Conservation (phyloP, 23 red algal species). For the Cyanidioschyzon merolae region DNA sequence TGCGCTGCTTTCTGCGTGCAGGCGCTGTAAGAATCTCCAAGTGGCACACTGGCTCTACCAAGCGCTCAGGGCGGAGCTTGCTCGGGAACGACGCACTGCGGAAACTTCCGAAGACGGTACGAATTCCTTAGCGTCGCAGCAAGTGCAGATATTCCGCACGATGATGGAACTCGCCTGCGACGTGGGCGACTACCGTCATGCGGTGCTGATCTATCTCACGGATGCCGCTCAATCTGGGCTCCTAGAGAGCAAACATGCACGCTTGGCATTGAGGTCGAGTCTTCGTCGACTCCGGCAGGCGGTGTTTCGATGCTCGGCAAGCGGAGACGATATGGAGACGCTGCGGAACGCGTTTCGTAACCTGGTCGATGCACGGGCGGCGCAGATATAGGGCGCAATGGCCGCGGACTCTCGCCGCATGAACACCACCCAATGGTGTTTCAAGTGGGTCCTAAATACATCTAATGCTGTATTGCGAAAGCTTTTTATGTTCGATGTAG, state of each 20-base stretch:
- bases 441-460: too few species aligned
- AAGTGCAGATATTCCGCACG: too few species aligned
- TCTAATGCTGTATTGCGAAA: too few species aligned
- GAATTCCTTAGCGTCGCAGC: not conserved
- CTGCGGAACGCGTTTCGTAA: not conserved
- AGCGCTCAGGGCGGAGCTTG: not conserved
- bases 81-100: not conserved
- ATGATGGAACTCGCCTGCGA: slow-evolving; percentile 4
- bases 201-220: not conserved
- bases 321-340: not conserved
- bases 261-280: not conserved
- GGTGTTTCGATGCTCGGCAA: not conserved
- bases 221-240: not conserved
- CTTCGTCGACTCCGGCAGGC: not conserved
- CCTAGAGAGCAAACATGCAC: not conserved
- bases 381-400: too few species aligned
- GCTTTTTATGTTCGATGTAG: too few species aligned
- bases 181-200: not conserved
- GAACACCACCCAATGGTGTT: too few species aligned
- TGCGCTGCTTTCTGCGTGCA: not conserved
- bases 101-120: not conserved
- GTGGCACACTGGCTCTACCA: slow-evolving; percentile 1
- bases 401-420: too few species aligned
- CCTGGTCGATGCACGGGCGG: not conserved
- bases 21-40: slow-evolving; percentile 4